These are phyloP conservation scores for Malus sylvestris DNA, from an alignment of 306 rosid species.

Conservation along the genomic window DNA sequence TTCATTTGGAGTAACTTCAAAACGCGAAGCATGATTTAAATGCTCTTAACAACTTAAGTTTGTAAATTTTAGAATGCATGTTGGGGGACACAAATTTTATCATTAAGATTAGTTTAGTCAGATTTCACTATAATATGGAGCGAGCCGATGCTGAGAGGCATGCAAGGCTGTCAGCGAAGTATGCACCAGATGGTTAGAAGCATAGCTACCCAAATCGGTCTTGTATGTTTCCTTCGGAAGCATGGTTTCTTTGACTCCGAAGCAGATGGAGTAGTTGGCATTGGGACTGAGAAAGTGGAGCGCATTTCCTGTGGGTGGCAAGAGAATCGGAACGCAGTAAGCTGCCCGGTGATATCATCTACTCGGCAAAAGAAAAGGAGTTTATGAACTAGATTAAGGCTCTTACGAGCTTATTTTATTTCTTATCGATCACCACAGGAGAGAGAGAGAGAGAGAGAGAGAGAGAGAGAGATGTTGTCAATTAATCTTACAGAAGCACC, in stretches of 20 bases:
- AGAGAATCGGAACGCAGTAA: slow-evolving; percentile 16
- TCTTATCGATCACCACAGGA: too few species aligned
- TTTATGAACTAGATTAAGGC: not conserved
- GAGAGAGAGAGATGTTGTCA: not conserved
- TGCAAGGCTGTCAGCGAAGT: slow-evolving; percentile 18
- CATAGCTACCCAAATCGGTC: slow-evolving; percentile 25
- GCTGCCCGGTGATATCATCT: slow-evolving; percentile 29
- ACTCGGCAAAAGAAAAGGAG: slow-evolving; percentile 16
- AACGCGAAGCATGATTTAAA: too few species aligned
- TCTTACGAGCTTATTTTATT: not conserved
- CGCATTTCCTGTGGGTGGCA: slow-evolving; percentile 33
- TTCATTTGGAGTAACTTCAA: too few species aligned
- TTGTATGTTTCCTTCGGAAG: slow-evolving; percentile 45
- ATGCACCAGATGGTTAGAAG: slow-evolving; percentile 28
- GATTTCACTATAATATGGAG: slow-evolving; percentile 15
- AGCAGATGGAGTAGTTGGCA: slow-evolving; percentile 32
- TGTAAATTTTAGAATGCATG: too few species aligned
- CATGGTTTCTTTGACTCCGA: slow-evolving; percentile 15
- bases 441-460: too few species aligned
- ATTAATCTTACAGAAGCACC: not conserved
- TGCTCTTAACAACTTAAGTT: too few species aligned
- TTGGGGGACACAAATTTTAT: too few species aligned
- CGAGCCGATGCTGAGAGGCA: not conserved
- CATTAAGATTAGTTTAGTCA: too few species aligned
- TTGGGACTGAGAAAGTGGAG: slow-evolving; percentile 23